Evolutionary conservation across 768 basidiomycete genomes (phyloP).

Genomic region (Leccinum subtestaceum): DNA sequence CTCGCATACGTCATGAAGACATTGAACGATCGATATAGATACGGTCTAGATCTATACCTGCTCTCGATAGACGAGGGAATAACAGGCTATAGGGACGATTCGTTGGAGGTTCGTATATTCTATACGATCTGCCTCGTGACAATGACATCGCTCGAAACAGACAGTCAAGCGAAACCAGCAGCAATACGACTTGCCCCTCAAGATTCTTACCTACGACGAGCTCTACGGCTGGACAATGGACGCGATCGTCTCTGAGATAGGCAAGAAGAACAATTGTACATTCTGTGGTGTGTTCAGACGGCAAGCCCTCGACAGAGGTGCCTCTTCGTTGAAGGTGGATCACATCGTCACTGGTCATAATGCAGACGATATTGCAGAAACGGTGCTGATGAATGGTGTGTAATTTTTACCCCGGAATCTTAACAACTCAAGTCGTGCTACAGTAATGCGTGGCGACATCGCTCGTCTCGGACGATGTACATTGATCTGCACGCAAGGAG

Average conservation of each 20-base stretch:
- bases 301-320: slow-evolving; percentile 95
- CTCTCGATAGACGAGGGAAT: slow-evolving; percentile 99
- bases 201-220: slow-evolving; percentile 94
- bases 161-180: slow-evolving; percentile 96
- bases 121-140: background rate
- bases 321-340: slow-evolving; percentile 82
- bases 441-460: slow-evolving; percentile 98
- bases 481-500: slow-evolving; percentile 90
- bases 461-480: slow-evolving; percentile 93
- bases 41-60: slow-evolving; percentile 86
- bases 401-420: slow-evolving; percentile 8
- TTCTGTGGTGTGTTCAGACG: slow-evolving; percentile 98
- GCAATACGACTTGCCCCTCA: slow-evolving; percentile 93
- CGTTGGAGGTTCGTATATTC: slow-evolving; percentile 68
- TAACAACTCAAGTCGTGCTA: background rate
- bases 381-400: slow-evolving; percentile 97
- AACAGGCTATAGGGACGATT: slow-evolving; percentile 96
- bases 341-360: slow-evolving; percentile 99
- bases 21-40: slow-evolving; percentile 90
- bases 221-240: slow-evolving; percentile 99
- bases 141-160: slow-evolving; percentile 39
- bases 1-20: slow-evolving; percentile 96
- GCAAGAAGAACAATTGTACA: slow-evolving; percentile 97
- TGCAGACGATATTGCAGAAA: slow-evolving; percentile 98
- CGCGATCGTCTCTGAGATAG: slow-evolving; percentile 88